Conservation (phyloP, 1,139 yeast genomes). For the Pneumocystis canis region DNA sequence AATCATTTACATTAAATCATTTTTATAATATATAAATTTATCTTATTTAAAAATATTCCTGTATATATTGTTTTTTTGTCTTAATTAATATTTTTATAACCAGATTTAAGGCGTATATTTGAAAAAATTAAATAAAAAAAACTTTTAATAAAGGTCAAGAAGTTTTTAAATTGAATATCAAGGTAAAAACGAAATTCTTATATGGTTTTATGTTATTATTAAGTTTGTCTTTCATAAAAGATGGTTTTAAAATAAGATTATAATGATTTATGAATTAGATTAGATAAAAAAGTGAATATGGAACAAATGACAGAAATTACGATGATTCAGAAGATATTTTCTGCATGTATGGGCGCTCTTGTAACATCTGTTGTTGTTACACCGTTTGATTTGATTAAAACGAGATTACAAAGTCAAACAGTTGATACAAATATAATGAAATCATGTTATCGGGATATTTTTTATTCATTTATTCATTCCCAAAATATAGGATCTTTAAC, state of each 20-base stretch:
- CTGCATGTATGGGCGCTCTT: conserved; percentile 3
- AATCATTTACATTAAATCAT: too few relatives aligned
- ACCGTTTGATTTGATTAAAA: conserved; percentile 14
- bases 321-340: not conserved
- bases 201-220: not conserved
- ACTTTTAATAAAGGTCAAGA: too few relatives aligned
- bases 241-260: not conserved
- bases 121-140: too few relatives aligned
- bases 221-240: not conserved
- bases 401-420: conserved; percentile 13
- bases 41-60: too few relatives aligned
- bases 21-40: too few relatives aligned
- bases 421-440: not conserved
- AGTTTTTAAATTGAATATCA: too few relatives aligned
- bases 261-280: not conserved
- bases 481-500: conserved; percentile 1
- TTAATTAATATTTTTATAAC: too few relatives aligned
- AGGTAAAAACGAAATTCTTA: too few relatives aligned
- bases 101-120: too few relatives aligned
- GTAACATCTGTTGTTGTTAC: conserved; percentile 12
- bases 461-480: not conserved
- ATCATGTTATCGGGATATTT: conserved; percentile 6
- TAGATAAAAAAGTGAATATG: conserved; percentile 2
- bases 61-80: too few relatives aligned
- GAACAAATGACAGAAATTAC: not conserved